phyloP scores from a whole-genome alignment of 129 eudicot genomes.

The Heracleum sosnowskyi region DNA sequence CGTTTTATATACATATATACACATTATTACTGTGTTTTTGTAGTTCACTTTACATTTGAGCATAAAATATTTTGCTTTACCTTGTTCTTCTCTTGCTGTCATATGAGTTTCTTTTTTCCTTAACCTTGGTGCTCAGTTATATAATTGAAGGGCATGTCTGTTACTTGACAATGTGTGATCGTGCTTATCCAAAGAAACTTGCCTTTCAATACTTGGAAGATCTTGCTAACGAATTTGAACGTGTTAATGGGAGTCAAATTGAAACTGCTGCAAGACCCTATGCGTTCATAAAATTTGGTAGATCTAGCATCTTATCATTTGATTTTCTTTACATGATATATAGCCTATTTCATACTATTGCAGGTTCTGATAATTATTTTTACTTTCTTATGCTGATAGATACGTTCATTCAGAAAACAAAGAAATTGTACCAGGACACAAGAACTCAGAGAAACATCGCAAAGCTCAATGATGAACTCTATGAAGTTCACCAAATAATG shows the following conservation, averaged over 20 bases:
- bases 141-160: conserved; percentile 92
- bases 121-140: conserved; percentile 55
- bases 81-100: background rate
- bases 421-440: conserved; percentile 98
- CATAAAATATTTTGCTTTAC: background rate
- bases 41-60: background rate
- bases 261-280: conserved; percentile 99
- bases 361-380: background rate
- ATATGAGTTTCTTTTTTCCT: conserved; percentile 13
- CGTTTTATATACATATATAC: background rate
- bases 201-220: conserved; percentile 95
- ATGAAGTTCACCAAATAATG: conserved; percentile 99
- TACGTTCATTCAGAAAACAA: conserved; percentile 85
- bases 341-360: background rate
- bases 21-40: background rate
- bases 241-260: conserved; percentile 86
- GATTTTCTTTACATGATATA: background rate
- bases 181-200: conserved; percentile 98
- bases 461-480: conserved; percentile 94
- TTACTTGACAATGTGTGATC: conserved; percentile 98
- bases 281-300: conserved; percentile 97
- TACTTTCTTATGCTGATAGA: conserved; percentile 32
- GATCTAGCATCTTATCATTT: conserved; percentile 7
- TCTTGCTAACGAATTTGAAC: conserved; percentile 91
- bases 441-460: conserved; percentile 88